Base-by-base conservation (phyloP, 345 rosid species). In the Gossypium bickii region DNA sequence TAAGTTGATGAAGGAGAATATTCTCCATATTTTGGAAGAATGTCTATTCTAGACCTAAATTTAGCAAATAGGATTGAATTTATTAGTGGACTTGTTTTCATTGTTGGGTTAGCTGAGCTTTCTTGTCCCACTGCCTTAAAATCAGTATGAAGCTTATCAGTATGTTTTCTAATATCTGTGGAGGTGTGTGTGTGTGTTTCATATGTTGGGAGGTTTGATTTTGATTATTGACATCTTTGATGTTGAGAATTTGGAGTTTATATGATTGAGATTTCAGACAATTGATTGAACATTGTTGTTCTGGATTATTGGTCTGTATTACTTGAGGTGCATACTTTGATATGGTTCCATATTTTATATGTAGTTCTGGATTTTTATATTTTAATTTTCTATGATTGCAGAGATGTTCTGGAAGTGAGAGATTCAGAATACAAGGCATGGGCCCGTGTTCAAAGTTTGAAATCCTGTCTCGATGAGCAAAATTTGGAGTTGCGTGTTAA, bases 391-490 rank as follows among this genome's bases (percentile, higher is more conserved):
- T 67, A 62, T 75, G 58, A 49, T 70, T 83, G 76, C 88, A 96
- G 99, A 87, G 87, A 86, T 74, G 72, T 88, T 48, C 60, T 82
- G 65, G 97, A 87, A 76, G 97, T 91, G 67, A 90, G 78, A 74
- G 90, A 93, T 77, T 73, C 78, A 74, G 99, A 93, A 74, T 88
- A 85, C 81, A 85, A 80, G 80, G 93, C 95, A 73, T 89, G 92
- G 97, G 94, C 97, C 78, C 82, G 79, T 71, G 93, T 95, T 74
- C 88, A 89, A 79, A 89, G 89, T 74, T 80, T 95, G 76, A 87
- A 91, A 78, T 85, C 88, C 67, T 86, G 88, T 58, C 92, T 95
- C 77, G 97, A 95, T 86, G 98, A 95, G 83, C 94, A 85, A 75
- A 84, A 77, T 74, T 82, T 95, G 74, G 99, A 95, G 82, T 78